Base-by-base conservation (phyloP, 805 yeast genomes). In the Naumovozyma baii region DNA sequence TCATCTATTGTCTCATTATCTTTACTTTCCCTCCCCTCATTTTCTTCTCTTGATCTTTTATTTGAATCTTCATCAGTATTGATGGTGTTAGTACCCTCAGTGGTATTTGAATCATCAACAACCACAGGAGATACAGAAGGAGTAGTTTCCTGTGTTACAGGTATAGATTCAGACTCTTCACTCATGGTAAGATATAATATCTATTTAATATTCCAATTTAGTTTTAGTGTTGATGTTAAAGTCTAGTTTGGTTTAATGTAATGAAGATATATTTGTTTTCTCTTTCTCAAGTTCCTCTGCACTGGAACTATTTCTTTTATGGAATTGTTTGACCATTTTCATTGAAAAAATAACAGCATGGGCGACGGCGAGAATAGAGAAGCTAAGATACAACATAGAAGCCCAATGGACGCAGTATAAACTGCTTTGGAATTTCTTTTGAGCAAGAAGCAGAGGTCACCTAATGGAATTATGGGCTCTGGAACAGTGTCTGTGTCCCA, bases 401-500 rank as follows among this genome's bases (percentile, higher is more conserved):
- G n/a, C n/a, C n/a, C n/a, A n/a, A n/a, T n/a, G n/a, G n/a, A n/a
- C n/a, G n/a, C n/a, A n/a, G n/a, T n/a, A n/a, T n/a, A n/a, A n/a
- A n/a, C n/a, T n/a, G n/a, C n/a, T n/a, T n/a, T n/a, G n/a, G n/a
- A n/a, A n/a, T n/a, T n/a, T n/a, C n/a, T n/a, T n/a, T n/a, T n/a
- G n/a, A n/a, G n/a, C n/a, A n/a, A n/a, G n/a, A n/a, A n/a, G n/a
- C n/a, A n/a, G n/a, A n/a, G n/a, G n/a, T n/a, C n/a, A n/a, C n/a
- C n/a, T n/a, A n/a, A 22, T 22, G 26, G 7, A 22, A 7, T 10
- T 7, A 22, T 22, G 26, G 26, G 9, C 10, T 22, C 26, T 22
- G 26, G 26, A 10, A 22, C 26, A 22, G 10, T 10, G n/a, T 43
- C 39, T 14, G n/a, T 44, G 20, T 18, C 33, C 5, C 55, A 52